These are phyloP conservation scores for Coprinopsis strossmayeri DNA, from an alignment of 768 basidiomycete genomes.

Conservation along the genomic window DNA sequence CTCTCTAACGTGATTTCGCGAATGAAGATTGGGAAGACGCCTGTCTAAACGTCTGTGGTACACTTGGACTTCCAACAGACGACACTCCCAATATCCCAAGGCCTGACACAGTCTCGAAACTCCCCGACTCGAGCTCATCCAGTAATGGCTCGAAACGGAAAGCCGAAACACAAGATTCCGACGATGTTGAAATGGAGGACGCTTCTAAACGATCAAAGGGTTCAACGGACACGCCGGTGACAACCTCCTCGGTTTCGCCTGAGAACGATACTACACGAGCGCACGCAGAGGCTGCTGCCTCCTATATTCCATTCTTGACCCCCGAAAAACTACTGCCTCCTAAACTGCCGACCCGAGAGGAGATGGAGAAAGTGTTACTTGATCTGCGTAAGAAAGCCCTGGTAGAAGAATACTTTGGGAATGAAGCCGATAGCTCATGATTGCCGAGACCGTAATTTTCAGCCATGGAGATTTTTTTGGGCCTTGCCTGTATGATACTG, in stretches of 20 bases:
- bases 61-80: slow-evolving; percentile 38
- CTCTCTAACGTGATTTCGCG: slow-evolving; percentile 3
- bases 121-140: slow-evolving; percentile 12
- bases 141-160: slow-evolving; percentile 42
- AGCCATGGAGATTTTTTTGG: no score
- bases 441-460: neutral
- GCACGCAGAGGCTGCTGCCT: slow-evolving; percentile 54
- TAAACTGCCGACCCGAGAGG: slow-evolving; percentile 63
- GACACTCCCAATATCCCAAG: slow-evolving; percentile 48
- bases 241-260: slow-evolving; percentile 16
- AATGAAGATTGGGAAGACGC: slow-evolving; percentile 61
- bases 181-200: slow-evolving; percentile 35
- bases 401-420: slow-evolving; percentile 66
- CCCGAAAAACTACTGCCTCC: slow-evolving; percentile 70
- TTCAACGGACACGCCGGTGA: slow-evolving; percentile 19
- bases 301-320: slow-evolving; percentile 70
- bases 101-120: slow-evolving; percentile 17
- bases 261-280: slow-evolving; percentile 22
- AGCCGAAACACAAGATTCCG: slow-evolving; percentile 32
- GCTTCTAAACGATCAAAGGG: slow-evolving; percentile 27
- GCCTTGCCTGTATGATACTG: slow-evolving; percentile 7
- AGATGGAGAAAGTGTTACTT: slow-evolving; percentile 76
- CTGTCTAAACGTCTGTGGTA: slow-evolving; percentile 45
- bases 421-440: slow-evolving; percentile 17
- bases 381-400: slow-evolving; percentile 74